A percentile compares a stretch with the other conserved stretches of the same genome.
Evolutionary conservation across 371 early-diverging fungal genomes (phyloP).

Genomic region (Lichtheimia ornata): DNA sequence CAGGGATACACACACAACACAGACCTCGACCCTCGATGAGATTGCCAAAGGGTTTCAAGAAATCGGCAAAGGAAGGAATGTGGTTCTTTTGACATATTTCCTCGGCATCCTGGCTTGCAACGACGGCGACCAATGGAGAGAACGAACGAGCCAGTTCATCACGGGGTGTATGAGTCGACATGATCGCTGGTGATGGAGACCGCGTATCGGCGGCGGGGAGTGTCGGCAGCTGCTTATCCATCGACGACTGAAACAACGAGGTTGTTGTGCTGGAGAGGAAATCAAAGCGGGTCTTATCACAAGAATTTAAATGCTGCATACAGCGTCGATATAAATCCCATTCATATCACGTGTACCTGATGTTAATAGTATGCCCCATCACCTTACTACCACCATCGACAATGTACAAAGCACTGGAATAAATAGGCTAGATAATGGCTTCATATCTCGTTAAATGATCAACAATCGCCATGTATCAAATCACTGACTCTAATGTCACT

Average conservation of each 20-base stretch:
- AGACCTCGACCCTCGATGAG: slow-evolving; percentile 74
- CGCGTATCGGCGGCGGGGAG: slow-evolving; percentile 1
- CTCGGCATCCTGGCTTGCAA: slow-evolving; percentile 74
- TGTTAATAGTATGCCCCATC: too few species aligned
- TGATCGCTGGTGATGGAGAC: slow-evolving; percentile 14
- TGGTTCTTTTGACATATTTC: slow-evolving; percentile 70
- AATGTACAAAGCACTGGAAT: too few species aligned
- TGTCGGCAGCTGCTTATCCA: slow-evolving; percentile 16
- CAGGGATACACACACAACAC: slow-evolving; percentile 29
- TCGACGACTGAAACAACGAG: neutral
- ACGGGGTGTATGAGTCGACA: slow-evolving; percentile 33
- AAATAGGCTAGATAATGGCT: too few species aligned
- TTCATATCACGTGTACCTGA: too few species aligned
- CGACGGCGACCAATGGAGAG: slow-evolving; percentile 75
- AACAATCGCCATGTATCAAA: too few species aligned
- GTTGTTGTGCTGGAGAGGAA: too few species aligned
- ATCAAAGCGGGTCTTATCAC: too few species aligned
- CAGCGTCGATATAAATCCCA: too few species aligned
- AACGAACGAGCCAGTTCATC: slow-evolving; percentile 64
- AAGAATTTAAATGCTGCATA: too few species aligned
- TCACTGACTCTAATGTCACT: too few species aligned
- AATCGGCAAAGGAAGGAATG: slow-evolving; percentile 70
- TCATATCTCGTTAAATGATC: too few species aligned
- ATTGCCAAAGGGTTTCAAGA: slow-evolving; percentile 84
- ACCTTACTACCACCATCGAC: too few species aligned